phyloP scores from a whole-genome alignment of 1,284 basidiomycete species.

The Trametes polyzona region DNA sequence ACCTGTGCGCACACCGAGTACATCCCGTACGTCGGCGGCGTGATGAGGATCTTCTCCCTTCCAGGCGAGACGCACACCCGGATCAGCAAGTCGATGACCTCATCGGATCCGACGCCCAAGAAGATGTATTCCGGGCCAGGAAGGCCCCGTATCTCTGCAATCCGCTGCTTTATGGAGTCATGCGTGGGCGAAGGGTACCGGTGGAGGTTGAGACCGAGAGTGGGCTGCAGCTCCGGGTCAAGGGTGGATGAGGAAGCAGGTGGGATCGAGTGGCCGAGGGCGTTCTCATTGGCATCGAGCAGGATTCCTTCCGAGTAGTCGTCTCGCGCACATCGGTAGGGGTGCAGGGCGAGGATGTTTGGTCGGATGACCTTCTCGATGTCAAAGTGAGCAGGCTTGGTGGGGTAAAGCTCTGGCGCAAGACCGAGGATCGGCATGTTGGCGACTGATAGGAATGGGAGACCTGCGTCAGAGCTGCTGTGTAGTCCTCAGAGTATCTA shows the following conservation, averaged over 20 bases:
- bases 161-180: conserved; percentile 76
- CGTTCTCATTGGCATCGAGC: conserved; percentile 98
- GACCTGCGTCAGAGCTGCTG: neutral
- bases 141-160: conserved; percentile 74
- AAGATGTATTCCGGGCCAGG: conserved; percentile 79
- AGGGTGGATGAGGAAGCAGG: conserved; percentile 31
- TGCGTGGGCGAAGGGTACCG: conserved; percentile 90
- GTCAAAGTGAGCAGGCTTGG: conserved; percentile 76
- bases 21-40: conserved; percentile 99
- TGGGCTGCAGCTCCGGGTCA: conserved; percentile 37
- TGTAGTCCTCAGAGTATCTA: no score
- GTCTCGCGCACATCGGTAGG: conserved; percentile 96
- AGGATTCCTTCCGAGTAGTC: conserved; percentile 94
- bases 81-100: conserved; percentile 95
- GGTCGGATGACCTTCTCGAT: conserved; percentile 87
- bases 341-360: conserved; percentile 91
- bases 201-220: conserved; percentile 65
- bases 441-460: neutral
- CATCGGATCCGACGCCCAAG: conserved; percentile 96
- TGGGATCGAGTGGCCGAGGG: conserved; percentile 86
- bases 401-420: conserved; percentile 44
- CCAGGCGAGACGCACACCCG: conserved; percentile 87
- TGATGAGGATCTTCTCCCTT: conserved; percentile 81
- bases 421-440: conserved; percentile 54
- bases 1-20: conserved; percentile 94